Evolutionary conservation across 495 filamentous ascomycete species (phyloP).

Genomic region (Xylaria palmicola): DNA sequence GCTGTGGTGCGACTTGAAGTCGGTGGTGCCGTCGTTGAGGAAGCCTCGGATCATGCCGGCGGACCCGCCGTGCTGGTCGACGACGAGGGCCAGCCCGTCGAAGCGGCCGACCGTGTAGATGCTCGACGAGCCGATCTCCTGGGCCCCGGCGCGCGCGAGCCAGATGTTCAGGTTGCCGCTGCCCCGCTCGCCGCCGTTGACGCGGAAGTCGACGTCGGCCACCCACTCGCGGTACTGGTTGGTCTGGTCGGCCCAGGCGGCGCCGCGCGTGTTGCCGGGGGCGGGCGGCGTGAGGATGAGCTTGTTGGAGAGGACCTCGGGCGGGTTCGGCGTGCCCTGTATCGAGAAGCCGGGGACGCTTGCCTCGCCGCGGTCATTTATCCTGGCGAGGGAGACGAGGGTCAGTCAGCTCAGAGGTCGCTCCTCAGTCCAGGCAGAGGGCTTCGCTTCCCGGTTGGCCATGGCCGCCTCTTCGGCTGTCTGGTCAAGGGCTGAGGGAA

Average conservation of each 20-base stretch:
- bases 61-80: slow-evolving; percentile 84
- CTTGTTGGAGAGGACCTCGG: slow-evolving; percentile 83
- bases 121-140: slow-evolving; percentile 64
- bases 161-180: slow-evolving; percentile 91
- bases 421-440: too few species aligned
- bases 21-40: slow-evolving; percentile 83
- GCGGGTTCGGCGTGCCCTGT: slow-evolving; percentile 66
- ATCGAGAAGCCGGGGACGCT: slow-evolving; percentile 58
- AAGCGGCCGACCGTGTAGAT: slow-evolving; percentile 80
- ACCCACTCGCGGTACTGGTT: slow-evolving; percentile 67
- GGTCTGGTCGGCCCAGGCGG: slow-evolving; percentile 72
- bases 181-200: slow-evolving; percentile 78
- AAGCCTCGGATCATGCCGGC: slow-evolving; percentile 85
- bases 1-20: slow-evolving; percentile 75
- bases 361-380: slow-evolving; percentile 40
- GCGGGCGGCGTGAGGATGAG: slow-evolving; percentile 86
- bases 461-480: not conserved
- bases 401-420: too few species aligned
- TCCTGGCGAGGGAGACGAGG: slow-evolving; percentile 27
- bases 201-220: slow-evolving; percentile 82
- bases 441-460: too few species aligned
- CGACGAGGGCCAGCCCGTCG: slow-evolving; percentile 81
- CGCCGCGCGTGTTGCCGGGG: slow-evolving; percentile 82
- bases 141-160: slow-evolving; percentile 74
- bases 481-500: not conserved